phyloP scores from a whole-genome alignment of 495 filamentous ascomycete genomes.

The Penicillium canariense region DNA sequence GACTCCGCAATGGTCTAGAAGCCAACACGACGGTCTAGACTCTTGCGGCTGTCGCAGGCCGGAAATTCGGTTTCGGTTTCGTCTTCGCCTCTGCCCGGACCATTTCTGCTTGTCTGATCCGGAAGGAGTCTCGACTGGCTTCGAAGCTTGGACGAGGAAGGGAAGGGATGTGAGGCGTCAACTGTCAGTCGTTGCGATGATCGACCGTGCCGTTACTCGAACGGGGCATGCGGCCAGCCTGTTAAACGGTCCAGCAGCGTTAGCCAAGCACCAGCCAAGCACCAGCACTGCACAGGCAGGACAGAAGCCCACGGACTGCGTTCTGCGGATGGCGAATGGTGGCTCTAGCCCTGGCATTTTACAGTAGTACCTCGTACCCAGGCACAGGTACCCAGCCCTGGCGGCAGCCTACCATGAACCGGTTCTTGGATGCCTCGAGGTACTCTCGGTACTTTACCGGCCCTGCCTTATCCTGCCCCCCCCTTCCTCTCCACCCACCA shows the following conservation, averaged over 20 bases:
- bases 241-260: not conserved
- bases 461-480: too few species aligned
- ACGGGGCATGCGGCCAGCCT: not conserved
- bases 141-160: not conserved
- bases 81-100: not conserved
- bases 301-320: too few species aligned
- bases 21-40: conserved; percentile 3
- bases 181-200: conserved; percentile 2
- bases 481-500: too few species aligned
- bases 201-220: conserved; percentile 1
- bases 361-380: not conserved
- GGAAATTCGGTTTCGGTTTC: not conserved
- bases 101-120: conserved; percentile 1
- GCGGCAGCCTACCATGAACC: conserved; percentile 3
- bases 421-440: conserved; percentile 1
- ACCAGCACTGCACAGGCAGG: too few species aligned
- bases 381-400: too few species aligned
- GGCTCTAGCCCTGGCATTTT: not conserved
- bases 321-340: not conserved
- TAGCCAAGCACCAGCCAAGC: not conserved
- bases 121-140: conserved; percentile 10
- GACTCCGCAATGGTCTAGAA: conserved; percentile 25
- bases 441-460: not conserved
- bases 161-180: conserved; percentile 11
- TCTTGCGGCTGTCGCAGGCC: not conserved